phyloP scores from a whole-genome alignment of 2,329 filamentous ascomycete species.

The Exophiala lecanii-corni region DNA sequence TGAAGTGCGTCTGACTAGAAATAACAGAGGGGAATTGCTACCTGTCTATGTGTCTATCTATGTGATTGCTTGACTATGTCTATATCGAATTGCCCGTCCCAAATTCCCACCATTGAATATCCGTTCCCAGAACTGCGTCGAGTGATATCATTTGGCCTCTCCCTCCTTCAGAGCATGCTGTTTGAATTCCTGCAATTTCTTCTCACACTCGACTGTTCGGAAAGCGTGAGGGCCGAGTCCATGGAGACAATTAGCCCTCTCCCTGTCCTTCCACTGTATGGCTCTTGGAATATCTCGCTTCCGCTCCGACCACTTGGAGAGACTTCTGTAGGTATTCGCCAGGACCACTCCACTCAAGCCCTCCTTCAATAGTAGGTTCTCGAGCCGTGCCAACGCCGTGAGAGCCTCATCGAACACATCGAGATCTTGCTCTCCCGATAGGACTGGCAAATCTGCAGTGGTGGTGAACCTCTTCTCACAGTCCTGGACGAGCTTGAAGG shows the following conservation, averaged over 20 bases:
- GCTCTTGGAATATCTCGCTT: slow-evolving; percentile 5
- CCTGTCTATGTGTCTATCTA: not conserved
- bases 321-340: slow-evolving; percentile 19
- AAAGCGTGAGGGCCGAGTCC: slow-evolving; percentile 15
- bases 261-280: slow-evolving; percentile 17
- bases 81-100: too few species aligned
- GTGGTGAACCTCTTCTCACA: slow-evolving; percentile 12
- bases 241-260: slow-evolving; percentile 11
- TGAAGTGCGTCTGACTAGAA: not conserved
- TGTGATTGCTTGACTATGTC: too few species aligned
- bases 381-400: slow-evolving; percentile 9
- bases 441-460: not conserved
- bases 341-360: slow-evolving; percentile 16
- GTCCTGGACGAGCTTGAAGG: slow-evolving; percentile 8
- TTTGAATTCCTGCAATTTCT: slow-evolving; percentile 8
- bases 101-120: too few species aligned
- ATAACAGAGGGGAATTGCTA: not conserved
- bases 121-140: too few species aligned
- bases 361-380: slow-evolving; percentile 21
- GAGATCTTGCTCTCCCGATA: not conserved
- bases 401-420: slow-evolving; percentile 7
- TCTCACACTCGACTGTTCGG: slow-evolving; percentile 10
- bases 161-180: too few species aligned
- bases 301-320: slow-evolving; percentile 23
- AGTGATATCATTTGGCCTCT: too few species aligned